A percentile compares a stretch with the other conserved stretches of the same genome.
phyloP scores from a whole-genome alignment of 495 filamentous ascomycete genomes.

The Darksidea phi region DNA sequence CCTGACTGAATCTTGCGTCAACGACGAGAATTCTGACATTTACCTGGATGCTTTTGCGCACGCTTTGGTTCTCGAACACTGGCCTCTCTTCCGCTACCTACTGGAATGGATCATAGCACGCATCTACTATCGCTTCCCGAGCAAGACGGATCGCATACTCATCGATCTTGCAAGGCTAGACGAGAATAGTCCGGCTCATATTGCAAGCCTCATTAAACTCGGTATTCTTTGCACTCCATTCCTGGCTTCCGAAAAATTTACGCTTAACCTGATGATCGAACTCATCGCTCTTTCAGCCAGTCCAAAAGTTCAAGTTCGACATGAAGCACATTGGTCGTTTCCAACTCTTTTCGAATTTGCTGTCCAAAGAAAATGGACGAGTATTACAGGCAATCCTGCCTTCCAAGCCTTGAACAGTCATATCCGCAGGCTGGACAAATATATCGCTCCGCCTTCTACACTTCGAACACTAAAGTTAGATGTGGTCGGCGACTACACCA shows the following conservation, averaged over 20 bases:
- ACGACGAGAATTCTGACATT: slow-evolving; percentile 2
- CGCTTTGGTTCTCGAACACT: slow-evolving; percentile 45
- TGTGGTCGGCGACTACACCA: slow-evolving; percentile 35
- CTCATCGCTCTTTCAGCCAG: slow-evolving; percentile 42
- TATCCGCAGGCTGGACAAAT: slow-evolving; percentile 39
- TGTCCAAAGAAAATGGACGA: slow-evolving; percentile 30
- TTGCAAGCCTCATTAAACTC: slow-evolving; percentile 47
- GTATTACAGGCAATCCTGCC: slow-evolving; percentile 37
- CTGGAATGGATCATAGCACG: slow-evolving; percentile 49
- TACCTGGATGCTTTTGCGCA: slow-evolving; percentile 38
- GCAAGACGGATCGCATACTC: slow-evolving; percentile 25
- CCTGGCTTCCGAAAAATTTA: slow-evolving; percentile 37
- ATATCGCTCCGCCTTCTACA: slow-evolving; percentile 28
- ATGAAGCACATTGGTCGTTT: slow-evolving; percentile 48
- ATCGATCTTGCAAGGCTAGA: slow-evolving; percentile 29
- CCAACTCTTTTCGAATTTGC: slow-evolving; percentile 40
- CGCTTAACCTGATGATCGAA: slow-evolving; percentile 33
- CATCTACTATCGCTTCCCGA: slow-evolving; percentile 38
- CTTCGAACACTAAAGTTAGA: slow-evolving; percentile 38
- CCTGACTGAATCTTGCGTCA: slow-evolving; percentile 35
- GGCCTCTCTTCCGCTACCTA: slow-evolving; percentile 49
- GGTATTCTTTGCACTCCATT: slow-evolving; percentile 42
- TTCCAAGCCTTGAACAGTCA: slow-evolving; percentile 38
- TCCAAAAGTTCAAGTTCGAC: slow-evolving; percentile 43
- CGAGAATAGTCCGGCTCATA: slow-evolving; percentile 44